Base-by-base conservation (phyloP, 208 protist species). In the Leishmania amazonensis region DNA sequence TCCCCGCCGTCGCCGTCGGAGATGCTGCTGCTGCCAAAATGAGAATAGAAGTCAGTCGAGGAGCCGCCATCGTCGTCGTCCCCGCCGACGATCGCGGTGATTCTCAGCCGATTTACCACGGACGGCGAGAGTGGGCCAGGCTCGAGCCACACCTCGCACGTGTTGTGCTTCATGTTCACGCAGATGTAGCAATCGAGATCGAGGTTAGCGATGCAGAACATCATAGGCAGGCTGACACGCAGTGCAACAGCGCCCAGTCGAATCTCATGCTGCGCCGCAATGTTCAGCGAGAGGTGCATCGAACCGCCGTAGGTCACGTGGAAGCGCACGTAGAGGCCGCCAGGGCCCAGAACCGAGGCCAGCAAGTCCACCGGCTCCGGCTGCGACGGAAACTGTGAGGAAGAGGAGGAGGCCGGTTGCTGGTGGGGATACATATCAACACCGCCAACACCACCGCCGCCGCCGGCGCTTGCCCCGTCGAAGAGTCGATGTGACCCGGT, bases 261-360 rank as follows among this genome's bases (percentile, higher is more conserved):
- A 35, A 97, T 51, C 19, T 93, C 86, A 78, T 95, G 86, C 64
- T 89, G 89, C 78, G 95, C 80, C 3, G 88, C 85, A 5, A 81
- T 86, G 57, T 83, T 85, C 6, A 93, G 57, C 9, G 89, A 88
- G 3, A 97, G 51, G 31, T 88, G 84, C 84, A 97, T 81, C 31
- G 89, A 75, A 7, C 94, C 94, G 53, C 94, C 94, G 77, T 97
- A 97, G 40, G 94, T 97, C 9, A 95, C 77, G 85, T 97, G 94
- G 5, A 97, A 83, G 47, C 89, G 88, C 3, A 97, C 60, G 77
- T 91, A 89, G 53, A 97, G 81, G 17, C 94, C 94, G 47, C 83
- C 81, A 13, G 81, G 77, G 2, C 94, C 94, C 5, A 95, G 49
- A 51, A 91, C 84, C 0, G 86, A 78, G 2, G 89, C 85, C 15